Evolutionary conservation across 2,329 filamentous ascomycete species (phyloP).

Genomic region (Diplodia seriata): DNA sequence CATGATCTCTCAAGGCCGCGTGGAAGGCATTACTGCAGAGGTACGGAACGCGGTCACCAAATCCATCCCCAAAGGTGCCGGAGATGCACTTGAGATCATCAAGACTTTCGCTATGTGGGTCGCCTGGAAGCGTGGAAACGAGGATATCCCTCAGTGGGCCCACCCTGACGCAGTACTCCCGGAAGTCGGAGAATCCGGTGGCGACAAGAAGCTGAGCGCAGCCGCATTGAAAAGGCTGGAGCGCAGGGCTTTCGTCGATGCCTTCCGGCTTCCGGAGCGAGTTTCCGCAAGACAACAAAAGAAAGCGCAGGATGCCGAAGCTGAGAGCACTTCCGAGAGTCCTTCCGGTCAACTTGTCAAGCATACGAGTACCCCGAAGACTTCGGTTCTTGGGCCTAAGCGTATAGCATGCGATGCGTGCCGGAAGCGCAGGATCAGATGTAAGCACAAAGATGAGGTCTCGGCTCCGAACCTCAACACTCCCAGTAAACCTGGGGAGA

Average conservation of each 20-base stretch:
- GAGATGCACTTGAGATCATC: slow-evolving; percentile 66
- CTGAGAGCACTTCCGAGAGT: not conserved
- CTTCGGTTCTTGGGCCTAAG: slow-evolving; percentile 66
- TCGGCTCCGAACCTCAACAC: slow-evolving; percentile 32
- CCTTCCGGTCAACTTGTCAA: slow-evolving; percentile 41
- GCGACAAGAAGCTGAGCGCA: slow-evolving; percentile 62
- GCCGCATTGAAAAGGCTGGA: slow-evolving; percentile 64
- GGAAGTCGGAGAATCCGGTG: slow-evolving; percentile 42
- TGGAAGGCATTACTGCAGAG: slow-evolving; percentile 66
- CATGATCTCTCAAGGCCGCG: slow-evolving; percentile 65
- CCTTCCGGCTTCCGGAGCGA: slow-evolving; percentile 52
- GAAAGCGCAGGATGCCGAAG: slow-evolving; percentile 36
- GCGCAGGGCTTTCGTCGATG: slow-evolving; percentile 57
- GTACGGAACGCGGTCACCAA: slow-evolving; percentile 65
- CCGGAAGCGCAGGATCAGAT: slow-evolving; percentile 66
- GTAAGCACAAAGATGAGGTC: slow-evolving; percentile 67
- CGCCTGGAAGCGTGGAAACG: slow-evolving; percentile 72
- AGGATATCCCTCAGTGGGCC: slow-evolving; percentile 67
- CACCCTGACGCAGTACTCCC: slow-evolving; percentile 62
- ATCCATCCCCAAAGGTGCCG: slow-evolving; percentile 68
- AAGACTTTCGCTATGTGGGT: slow-evolving; percentile 69
- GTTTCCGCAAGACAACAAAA: slow-evolving; percentile 48
- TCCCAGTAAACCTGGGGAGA: slow-evolving; percentile 5
- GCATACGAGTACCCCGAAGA: slow-evolving; percentile 59
- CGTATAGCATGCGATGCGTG: slow-evolving; percentile 68